Evolutionary conservation across 2,329 filamentous ascomycete genomes (phyloP), one percentile per base, ranked within the genome.

Genomic region (Colletotrichum sp.): DNA sequence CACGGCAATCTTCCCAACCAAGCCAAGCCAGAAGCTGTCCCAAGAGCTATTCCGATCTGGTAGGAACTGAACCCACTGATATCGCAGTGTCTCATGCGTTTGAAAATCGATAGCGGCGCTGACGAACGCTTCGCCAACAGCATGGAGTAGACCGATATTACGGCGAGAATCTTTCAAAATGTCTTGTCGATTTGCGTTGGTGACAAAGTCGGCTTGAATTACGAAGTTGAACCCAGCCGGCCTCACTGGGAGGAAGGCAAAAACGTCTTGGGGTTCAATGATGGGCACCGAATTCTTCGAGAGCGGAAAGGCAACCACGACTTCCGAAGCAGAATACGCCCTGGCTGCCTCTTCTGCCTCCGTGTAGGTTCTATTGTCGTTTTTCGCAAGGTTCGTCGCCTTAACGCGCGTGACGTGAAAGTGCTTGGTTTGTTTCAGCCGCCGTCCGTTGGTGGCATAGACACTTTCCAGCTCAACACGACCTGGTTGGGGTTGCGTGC

Each of bases 121-220:
- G 6, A 15, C 21, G 5, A 55, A 15, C 0, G 49, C 49, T 12
- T 55, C 21, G 3, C n/a, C 49, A 24, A 55, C 21, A 21, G 18
- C 49, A 21, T n/a, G 49, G n/a, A 55, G 18, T 4, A 55, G 49
- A 24, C n/a, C 13, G 0, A 55, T 7, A 0, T 55, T 55, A 21
- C 49, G 49, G 21, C 3, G 21, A 55, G 49, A 55, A 55, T 55
- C 49, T 8, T 24, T 24, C n/a, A 55, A 79, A 5, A 89, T 82
- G 65, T 87, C 86, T 77, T 90, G 82, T 3, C 89, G 82, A 75
- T 81, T 88, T 5, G 86, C 88, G 18, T 85, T 79, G 0, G 86
- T 89, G 55, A 88, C 86, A 73, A 90, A 90, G 76, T 90, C 88
- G 9, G 86, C 83, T 8, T 90, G 88, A 9, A 90, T 87, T 1